Conservation (phyloP, 1,139 yeast genomes). For the Candida frijolesensis region DNA sequence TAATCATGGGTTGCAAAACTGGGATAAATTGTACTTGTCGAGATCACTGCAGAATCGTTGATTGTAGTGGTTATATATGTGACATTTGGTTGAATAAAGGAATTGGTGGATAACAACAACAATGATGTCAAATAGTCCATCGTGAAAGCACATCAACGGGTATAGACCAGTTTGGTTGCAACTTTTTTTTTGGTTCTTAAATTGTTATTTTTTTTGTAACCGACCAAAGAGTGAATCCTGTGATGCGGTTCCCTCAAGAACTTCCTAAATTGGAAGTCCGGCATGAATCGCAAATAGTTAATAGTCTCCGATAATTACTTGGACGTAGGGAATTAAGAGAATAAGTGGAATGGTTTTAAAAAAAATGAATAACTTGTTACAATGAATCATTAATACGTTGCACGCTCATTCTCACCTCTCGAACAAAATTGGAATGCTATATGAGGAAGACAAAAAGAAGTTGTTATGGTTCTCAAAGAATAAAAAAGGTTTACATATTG, state of each 20-base stretch:
- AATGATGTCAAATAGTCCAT: slow-evolving; percentile 15
- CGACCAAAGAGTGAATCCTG: too few relatives aligned
- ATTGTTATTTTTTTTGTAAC: background rate
- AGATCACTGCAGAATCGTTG: background rate
- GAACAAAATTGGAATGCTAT: too few relatives aligned
- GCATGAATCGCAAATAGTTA: too few relatives aligned
- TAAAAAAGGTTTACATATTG: too few relatives aligned
- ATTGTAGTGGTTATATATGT: slow-evolving; percentile 1
- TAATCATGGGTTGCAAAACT: background rate
- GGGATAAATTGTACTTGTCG: background rate
- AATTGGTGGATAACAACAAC: slow-evolving; percentile 11
- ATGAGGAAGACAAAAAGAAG: too few relatives aligned
- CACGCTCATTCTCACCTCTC: too few relatives aligned
- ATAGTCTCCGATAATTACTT: too few relatives aligned
- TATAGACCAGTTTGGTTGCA: background rate
- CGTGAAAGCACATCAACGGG: background rate
- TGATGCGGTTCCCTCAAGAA: background rate
- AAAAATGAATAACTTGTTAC: too few relatives aligned
- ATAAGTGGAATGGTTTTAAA: too few relatives aligned
- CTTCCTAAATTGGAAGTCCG: background rate
- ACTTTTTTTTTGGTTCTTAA: background rate
- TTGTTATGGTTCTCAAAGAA: too few relatives aligned
- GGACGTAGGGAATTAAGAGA: too few relatives aligned
- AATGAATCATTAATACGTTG: too few relatives aligned
- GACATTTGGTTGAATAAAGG: slow-evolving; percentile 9